Evolutionary conservation across 148 eudicot species (phyloP).

Genomic region (Silene conica): DNA sequence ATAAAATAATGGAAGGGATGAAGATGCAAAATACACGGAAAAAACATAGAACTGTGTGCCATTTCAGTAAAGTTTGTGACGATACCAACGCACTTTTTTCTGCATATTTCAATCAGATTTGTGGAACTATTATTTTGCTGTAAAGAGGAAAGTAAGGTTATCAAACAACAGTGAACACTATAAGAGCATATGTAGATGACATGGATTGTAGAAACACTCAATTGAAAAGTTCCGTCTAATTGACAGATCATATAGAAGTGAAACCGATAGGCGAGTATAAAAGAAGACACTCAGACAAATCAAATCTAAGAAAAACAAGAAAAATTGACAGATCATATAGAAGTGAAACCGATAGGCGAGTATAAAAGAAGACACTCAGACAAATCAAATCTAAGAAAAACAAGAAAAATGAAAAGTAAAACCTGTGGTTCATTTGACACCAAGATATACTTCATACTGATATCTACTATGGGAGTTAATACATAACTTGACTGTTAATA

Average conservation of each 20-base stretch:
- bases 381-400: neutral
- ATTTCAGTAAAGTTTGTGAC: too few relatives aligned
- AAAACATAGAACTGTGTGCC: too few relatives aligned
- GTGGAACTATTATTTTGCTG: neutral
- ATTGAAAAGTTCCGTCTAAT: neutral
- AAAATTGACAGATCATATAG: neutral
- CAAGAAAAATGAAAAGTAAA: neutral
- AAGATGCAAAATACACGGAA: too few relatives aligned
- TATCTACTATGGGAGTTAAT: too few relatives aligned
- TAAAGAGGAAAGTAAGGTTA: neutral
- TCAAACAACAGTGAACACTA: neutral
- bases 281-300: neutral
- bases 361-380: neutral
- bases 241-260: neutral
- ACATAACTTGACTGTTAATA: too few relatives aligned
- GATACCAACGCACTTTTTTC: neutral
- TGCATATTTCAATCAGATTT: neutral
- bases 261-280: neutral
- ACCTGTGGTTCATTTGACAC: too few relatives aligned
- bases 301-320: neutral
- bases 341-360: neutral
- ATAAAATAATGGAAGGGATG: too few relatives aligned
- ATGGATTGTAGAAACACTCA: neutral
- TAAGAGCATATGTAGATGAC: neutral
- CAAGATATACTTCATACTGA: too few relatives aligned